These are phyloP conservation scores for Monosporozyma aquatica DNA, from an alignment of 805 yeast genomes.

Conservation along the genomic window DNA sequence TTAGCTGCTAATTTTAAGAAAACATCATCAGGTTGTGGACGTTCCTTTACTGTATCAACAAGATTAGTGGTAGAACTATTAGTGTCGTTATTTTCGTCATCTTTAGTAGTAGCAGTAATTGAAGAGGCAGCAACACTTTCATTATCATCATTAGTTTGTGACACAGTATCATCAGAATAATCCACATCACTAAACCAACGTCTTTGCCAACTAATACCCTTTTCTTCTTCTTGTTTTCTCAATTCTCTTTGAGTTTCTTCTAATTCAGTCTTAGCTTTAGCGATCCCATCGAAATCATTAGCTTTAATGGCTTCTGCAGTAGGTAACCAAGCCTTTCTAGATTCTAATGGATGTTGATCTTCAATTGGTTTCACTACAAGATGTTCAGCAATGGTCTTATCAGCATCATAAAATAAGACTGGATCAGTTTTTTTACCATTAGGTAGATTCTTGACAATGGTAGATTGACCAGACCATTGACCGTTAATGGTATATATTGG, in stretches of 20 bases:
- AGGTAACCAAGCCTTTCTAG: conserved; percentile 84
- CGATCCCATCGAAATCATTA: conserved; percentile 71
- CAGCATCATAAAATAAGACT: conserved; percentile 56
- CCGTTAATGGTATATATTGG: conserved; percentile 79
- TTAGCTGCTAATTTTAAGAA: conserved; percentile 37
- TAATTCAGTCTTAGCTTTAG: conserved; percentile 63
- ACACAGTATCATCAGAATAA: conserved; percentile 26
- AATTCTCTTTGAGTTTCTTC: conserved; percentile 83
- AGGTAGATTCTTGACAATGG: conserved; percentile 45
- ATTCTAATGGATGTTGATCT: conserved; percentile 72
- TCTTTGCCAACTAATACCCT: conserved; percentile 63
- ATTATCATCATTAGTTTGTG: conserved; percentile 10
- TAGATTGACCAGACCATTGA: conserved; percentile 86
- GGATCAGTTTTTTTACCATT: conserved; percentile 10
- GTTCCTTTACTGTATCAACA: conserved; percentile 10
- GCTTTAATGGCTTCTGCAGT: conserved; percentile 81
- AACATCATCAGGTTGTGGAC: conserved; percentile 30
- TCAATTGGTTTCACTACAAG: conserved; percentile 73
- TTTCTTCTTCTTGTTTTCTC: conserved; percentile 63
- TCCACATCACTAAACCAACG: conserved; percentile 69
- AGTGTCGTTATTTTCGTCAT: not conserved
- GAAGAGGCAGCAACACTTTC: conserved; percentile 5
- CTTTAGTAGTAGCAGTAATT: conserved; percentile 11
- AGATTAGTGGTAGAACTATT: conserved; percentile 7
- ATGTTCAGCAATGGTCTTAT: conserved; percentile 42